phyloP scores from a whole-genome alignment of 2,329 filamentous ascomycete genomes.

The Cordyceps cicadae region DNA sequence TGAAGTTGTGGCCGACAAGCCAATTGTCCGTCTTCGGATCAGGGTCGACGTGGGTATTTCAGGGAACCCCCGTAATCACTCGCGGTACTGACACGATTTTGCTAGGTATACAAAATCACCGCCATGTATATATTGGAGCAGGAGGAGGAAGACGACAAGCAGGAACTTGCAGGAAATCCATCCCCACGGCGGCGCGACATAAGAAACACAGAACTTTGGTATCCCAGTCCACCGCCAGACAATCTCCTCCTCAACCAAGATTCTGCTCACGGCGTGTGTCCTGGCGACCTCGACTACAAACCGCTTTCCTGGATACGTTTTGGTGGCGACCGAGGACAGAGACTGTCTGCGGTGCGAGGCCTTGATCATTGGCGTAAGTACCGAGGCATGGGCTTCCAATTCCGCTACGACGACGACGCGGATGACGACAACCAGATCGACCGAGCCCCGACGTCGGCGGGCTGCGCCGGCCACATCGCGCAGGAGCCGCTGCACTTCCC shows the following conservation, averaged over 20 bases:
- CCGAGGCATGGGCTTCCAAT: too few relatives aligned
- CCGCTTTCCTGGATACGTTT: neutral
- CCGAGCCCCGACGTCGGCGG: neutral
- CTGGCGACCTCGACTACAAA: neutral
- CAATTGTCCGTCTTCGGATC: neutral
- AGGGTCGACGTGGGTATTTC: neutral
- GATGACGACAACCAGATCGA: neutral
- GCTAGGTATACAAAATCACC: neutral
- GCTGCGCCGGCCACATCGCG: neutral
- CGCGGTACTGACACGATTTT: neutral
- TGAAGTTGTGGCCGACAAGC: neutral
- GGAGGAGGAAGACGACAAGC: too few relatives aligned
- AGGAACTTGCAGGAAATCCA: neutral
- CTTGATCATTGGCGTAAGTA: neutral
- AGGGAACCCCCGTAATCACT: neutral
- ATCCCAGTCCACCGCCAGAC: neutral
- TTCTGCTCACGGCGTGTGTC: neutral
- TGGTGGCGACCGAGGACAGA: neutral
- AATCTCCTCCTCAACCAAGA: neutral
- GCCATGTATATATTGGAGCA: neutral
- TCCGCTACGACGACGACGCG: neutral
- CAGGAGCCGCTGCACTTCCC: neutral
- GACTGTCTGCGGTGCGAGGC: neutral
- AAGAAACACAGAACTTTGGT: neutral
- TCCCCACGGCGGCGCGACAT: neutral